Conservation (phyloP, 1,284 basidiomycete genomes). For the Moniliella sp. region DNA sequence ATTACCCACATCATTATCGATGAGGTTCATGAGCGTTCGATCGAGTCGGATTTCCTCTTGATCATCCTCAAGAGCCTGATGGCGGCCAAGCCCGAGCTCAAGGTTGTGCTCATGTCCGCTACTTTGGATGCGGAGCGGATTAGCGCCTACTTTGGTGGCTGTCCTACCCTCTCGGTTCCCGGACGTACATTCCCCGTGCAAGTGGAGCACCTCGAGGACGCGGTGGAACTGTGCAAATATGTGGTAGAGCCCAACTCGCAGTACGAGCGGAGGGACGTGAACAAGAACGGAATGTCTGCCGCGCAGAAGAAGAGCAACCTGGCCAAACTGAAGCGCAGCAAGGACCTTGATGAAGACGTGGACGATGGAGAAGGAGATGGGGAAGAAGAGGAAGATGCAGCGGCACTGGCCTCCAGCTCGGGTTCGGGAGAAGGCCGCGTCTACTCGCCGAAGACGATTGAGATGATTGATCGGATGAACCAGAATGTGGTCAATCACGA, state of each 20-base stretch:
- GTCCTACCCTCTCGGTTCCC: constrained; percentile 56
- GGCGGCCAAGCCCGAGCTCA: constrained; percentile 56
- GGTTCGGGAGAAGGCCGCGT: not conserved
- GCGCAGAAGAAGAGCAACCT: constrained; percentile 28
- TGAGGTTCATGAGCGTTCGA: constrained; percentile 76
- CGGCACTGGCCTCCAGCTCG: constrained; percentile 38
- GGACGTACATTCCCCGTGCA: constrained; percentile 93
- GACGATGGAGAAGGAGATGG: constrained; percentile 57
- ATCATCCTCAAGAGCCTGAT: constrained; percentile 82
- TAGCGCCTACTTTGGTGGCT: constrained; percentile 72
- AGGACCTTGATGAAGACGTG: constrained; percentile 38
- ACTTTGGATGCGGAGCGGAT: constrained; percentile 82
- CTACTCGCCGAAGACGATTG: constrained; percentile 51
- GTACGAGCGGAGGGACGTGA: constrained; percentile 43
- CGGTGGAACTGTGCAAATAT: constrained; percentile 68
- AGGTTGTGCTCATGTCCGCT: constrained; percentile 89
- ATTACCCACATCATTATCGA: constrained; percentile 79
- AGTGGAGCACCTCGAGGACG: constrained; percentile 71
- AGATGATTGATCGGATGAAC: constrained; percentile 67
- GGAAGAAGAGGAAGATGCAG: constrained; percentile 30
- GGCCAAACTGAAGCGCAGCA: constrained; percentile 45
- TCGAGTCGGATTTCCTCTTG: constrained; percentile 89
- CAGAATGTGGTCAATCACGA: constrained; percentile 50
- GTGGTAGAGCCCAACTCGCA: constrained; percentile 52
- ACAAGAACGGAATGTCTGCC: constrained; percentile 6